A percentile compares a stretch with the other conserved stretches of the same genome.
These are phyloP conservation scores for Aspergillus diversus DNA, from an alignment of 495 filamentous ascomycete species.

Conservation along the genomic window DNA sequence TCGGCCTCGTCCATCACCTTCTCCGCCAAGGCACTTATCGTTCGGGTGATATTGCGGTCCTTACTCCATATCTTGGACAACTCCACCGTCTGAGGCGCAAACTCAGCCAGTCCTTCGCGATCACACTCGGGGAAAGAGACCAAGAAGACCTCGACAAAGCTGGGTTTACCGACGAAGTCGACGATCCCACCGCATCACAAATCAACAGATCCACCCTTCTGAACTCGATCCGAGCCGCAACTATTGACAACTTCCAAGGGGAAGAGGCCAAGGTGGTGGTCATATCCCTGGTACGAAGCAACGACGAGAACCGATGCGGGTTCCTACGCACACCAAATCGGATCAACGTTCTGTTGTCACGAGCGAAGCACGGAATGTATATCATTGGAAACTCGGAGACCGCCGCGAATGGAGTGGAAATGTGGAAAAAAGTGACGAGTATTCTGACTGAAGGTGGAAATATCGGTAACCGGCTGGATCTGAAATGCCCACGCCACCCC, in stretches of 20 bases:
- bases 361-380: conserved; percentile 83
- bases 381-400: conserved; percentile 75
- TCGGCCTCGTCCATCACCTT: conserved; percentile 70
- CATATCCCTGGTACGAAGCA: conserved; percentile 80
- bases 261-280: conserved; percentile 81
- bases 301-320: conserved; percentile 62
- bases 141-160: conserved; percentile 59
- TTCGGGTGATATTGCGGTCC: conserved; percentile 71
- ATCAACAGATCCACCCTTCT: conserved; percentile 49
- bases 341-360: conserved; percentile 76
- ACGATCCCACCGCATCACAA: neutral
- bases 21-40: conserved; percentile 68
- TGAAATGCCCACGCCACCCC: conserved; percentile 72
- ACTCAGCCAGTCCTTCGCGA: conserved; percentile 57
- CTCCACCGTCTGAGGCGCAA: conserved; percentile 60
- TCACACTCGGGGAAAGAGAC: conserved; percentile 71
- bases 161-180: conserved; percentile 39
- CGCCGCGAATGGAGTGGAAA: conserved; percentile 50
- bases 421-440: conserved; percentile 70
- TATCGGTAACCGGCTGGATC: conserved; percentile 56
- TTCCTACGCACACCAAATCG: conserved; percentile 77
- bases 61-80: conserved; percentile 79
- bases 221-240: conserved; percentile 67
- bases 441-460: conserved; percentile 54
- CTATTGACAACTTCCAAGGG: conserved; percentile 85